These are phyloP conservation scores for Allomyces macrogynus DNA, from an alignment of 192 early-diverging fungal genomes.

Conservation along the genomic window DNA sequence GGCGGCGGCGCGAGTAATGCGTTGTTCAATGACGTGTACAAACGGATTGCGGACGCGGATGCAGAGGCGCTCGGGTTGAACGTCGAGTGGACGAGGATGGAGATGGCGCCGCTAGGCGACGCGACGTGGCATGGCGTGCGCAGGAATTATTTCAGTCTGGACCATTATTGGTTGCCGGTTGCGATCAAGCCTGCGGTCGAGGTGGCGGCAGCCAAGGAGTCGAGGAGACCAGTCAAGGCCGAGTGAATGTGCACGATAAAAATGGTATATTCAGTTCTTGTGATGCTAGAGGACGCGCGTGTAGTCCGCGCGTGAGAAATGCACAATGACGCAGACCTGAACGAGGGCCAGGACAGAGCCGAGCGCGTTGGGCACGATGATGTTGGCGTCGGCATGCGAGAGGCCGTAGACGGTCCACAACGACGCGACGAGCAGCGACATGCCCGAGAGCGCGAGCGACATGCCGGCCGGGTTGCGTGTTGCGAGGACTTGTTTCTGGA, in stretches of 20 bases:
- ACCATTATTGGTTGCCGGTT: constrained; percentile 1
- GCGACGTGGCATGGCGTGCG: constrained; percentile 66
- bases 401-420: background rate
- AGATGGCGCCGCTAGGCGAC: constrained; percentile 51
- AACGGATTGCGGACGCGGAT: constrained; percentile 64
- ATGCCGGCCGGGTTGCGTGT: no score
- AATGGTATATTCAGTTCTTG: no score
- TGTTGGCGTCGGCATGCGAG: background rate
- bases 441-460: background rate
- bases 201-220: no score
- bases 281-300: no score
- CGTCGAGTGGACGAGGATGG: constrained; percentile 51
- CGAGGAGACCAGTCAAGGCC: no score
- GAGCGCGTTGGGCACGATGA: background rate
- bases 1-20: constrained; percentile 79
- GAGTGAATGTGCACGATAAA: no score
- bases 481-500: no score
- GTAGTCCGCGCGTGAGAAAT: no score
- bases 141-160: background rate
- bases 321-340: no score
- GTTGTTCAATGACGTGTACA: constrained; percentile 93
- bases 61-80: constrained; percentile 54
- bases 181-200: background rate
- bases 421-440: background rate
- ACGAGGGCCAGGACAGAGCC: background rate